Base-by-base conservation (phyloP, 1,139 yeast genomes). In the Suhomyces bolitotheri region DNA sequence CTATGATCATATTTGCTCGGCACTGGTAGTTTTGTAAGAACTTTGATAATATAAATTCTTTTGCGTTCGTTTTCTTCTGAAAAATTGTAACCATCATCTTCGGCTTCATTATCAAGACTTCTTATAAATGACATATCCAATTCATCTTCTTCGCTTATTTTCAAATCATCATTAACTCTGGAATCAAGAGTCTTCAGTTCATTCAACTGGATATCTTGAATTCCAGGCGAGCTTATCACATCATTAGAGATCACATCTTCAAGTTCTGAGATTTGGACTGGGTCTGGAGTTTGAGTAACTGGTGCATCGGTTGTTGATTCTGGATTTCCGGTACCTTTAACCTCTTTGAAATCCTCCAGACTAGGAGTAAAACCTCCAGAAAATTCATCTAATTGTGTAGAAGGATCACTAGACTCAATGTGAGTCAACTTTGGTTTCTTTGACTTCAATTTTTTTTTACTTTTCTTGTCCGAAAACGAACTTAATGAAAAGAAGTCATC, bases 11-110 rank as follows among this genome's bases (percentile, higher is more conserved):
- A 39, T 15, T 35, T 35, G 7, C 21, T 11, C 2, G 55, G 57
- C 4, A 46, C 39, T 1, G 57, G 53, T 12, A 65, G 34, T 41
- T 66, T 67, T 17, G 66, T 58, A 15, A 51, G 47, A 1, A 68
- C 57, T 33, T 52, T 47, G 4, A 69, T 50, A 4, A 58, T 43
- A 43, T 70, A 70, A 31, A 50, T 47, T 21, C 76, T 44, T 22
- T 54, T 50, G 13, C 46, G 45, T 41, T 68, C 75, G 27, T 54
- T 47, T 8, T 38, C 49, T 12, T 54, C 61, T 5, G 53, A 48
- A 37, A 62, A 63, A 14, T 45, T 44, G 39, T 62, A 45, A 15
- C 29, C 35, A 20, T 39, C 41, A 3, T 32, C 33, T 11, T 38
- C 39, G 3, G 24, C 13, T 11, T 29, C 34, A 2, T 26, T 29